Percentiles rank a stretch among this genome's conserved stretches.
These are phyloP conservation scores for Tolypocladium nubicola DNA, from an alignment of 2,329 filamentous ascomycete species.

Conservation along the genomic window DNA sequence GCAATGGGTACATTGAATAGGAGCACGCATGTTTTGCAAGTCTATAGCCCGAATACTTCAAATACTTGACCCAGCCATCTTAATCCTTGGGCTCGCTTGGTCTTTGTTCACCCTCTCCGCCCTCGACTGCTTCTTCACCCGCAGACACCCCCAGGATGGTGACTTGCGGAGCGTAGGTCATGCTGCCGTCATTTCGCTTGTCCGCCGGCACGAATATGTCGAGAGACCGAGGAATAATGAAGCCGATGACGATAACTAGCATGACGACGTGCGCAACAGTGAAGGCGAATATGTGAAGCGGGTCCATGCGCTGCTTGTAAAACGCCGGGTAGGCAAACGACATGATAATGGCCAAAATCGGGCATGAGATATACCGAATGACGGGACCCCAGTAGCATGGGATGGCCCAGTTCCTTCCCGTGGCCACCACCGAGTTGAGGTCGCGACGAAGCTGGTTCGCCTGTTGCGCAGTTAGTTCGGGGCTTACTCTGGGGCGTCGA, in stretches of 20 bases:
- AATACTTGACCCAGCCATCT: background rate
- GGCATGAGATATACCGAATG: slow-evolving; percentile 32
- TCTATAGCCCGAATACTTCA: background rate
- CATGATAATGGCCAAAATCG: slow-evolving; percentile 33
- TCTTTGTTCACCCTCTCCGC: background rate
- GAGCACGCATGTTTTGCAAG: background rate
- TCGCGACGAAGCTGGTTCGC: slow-evolving; percentile 41
- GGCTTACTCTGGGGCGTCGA: background rate
- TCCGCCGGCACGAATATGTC: slow-evolving; percentile 1
- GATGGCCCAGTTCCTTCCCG: slow-evolving; percentile 40
- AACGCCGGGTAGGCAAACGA: slow-evolving; percentile 35
- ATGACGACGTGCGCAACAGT: slow-evolving; percentile 25
- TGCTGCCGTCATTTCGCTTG: background rate
- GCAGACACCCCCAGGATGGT: background rate
- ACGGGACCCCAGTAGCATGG: slow-evolving; percentile 25
- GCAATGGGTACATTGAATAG: no score
- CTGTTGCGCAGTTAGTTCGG: slow-evolving; percentile 12
- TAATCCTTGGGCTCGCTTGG: background rate
- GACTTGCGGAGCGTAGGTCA: background rate
- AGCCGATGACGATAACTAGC: slow-evolving; percentile 28
- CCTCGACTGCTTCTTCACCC: background rate
- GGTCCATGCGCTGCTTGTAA: slow-evolving; percentile 23
- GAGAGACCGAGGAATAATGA: slow-evolving; percentile 25
- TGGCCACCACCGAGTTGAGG: slow-evolving; percentile 35
- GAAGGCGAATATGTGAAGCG: slow-evolving; percentile 30